These are phyloP conservation scores for Fusarium solani-melongenae DNA, from an alignment of 2,329 filamentous ascomycete genomes.

Conservation along the genomic window DNA sequence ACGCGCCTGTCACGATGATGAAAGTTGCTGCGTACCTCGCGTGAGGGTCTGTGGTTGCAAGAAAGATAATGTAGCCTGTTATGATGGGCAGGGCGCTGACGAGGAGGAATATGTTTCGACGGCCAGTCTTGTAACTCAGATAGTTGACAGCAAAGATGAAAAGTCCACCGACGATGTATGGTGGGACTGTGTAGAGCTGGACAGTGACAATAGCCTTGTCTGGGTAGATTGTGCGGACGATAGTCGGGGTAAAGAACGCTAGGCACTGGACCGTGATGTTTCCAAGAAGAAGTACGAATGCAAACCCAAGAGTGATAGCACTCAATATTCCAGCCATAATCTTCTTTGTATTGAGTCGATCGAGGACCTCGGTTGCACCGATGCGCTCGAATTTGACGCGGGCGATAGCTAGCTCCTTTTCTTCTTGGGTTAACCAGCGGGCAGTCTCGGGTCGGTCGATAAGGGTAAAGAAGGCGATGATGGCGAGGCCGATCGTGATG, in stretches of 20 bases:
- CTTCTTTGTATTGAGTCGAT: slow-evolving; percentile 68
- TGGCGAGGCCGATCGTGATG: slow-evolving; percentile 53
- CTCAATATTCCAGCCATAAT: slow-evolving; percentile 67
- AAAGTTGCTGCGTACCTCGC: slow-evolving; percentile 73
- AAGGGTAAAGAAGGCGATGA: slow-evolving; percentile 71
- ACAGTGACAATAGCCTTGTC: slow-evolving; percentile 64
- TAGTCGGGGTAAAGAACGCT: slow-evolving; percentile 75
- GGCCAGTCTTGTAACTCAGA: slow-evolving; percentile 66
- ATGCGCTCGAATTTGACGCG: slow-evolving; percentile 70
- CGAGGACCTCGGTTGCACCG: slow-evolving; percentile 68
- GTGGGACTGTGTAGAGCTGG: slow-evolving; percentile 73
- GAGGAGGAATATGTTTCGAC: slow-evolving; percentile 66
- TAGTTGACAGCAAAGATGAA: slow-evolving; percentile 68
- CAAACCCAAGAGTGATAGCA: slow-evolving; percentile 65
- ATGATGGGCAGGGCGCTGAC: slow-evolving; percentile 67
- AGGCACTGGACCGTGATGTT: slow-evolving; percentile 76
- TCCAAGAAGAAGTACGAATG: slow-evolving; percentile 70
- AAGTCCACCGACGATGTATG: slow-evolving; percentile 71
- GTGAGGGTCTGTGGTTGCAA: slow-evolving; percentile 57
- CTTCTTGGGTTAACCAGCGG: slow-evolving; percentile 71
- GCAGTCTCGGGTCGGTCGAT: slow-evolving; percentile 76
- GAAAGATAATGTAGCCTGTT: slow-evolving; percentile 72
- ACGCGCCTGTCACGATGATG: slow-evolving; percentile 62
- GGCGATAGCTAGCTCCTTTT: slow-evolving; percentile 72
- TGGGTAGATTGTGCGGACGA: slow-evolving; percentile 73